Conservation (phyloP, 192 early-diverging fungal genomes). For the Oehlia diaphana region DNA sequence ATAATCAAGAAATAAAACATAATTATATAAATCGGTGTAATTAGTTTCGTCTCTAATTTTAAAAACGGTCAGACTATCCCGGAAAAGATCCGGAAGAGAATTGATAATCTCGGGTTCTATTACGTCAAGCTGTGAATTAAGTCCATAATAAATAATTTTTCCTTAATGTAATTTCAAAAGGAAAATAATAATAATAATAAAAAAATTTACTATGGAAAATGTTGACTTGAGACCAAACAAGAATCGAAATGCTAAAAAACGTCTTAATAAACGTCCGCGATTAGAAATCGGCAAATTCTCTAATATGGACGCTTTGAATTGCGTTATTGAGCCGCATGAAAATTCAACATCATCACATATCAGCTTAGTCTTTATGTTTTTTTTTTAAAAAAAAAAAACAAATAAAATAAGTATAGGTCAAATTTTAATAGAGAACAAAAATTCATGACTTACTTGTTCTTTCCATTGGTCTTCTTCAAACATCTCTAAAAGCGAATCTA, state of each 20-base stretch:
- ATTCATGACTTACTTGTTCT: constrained; percentile 6
- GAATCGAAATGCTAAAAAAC: constrained; percentile 1
- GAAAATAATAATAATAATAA: not conserved
- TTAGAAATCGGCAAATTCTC: constrained; percentile 5
- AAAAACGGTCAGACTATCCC: not conserved
- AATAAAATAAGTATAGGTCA: not conserved
- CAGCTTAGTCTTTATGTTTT: not conserved
- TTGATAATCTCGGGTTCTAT: not conserved
- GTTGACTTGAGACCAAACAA: not conserved
- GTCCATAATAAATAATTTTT: not conserved
- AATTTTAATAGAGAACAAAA: not conserved
- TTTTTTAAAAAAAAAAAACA: not conserved
- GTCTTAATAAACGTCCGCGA: constrained; percentile 8
- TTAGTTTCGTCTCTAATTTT: constrained; percentile 15
- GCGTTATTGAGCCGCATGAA: not conserved
- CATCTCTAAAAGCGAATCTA: not conserved
- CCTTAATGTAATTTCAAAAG: not conserved
- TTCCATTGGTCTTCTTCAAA: constrained; percentile 12
- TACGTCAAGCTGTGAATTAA: not conserved
- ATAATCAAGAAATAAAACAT: not conserved
- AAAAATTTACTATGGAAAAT: not conserved
- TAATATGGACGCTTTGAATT: constrained; percentile 7
- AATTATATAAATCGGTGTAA: constrained; percentile 16
- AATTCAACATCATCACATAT: constrained; percentile 23
- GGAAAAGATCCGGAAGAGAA: not conserved